A percentile compares a stretch with the other conserved stretches of the same genome.
Conservation (phyloP, 2,329 filamentous ascomycete species). For the Neoscytalidium dimidiatum region DNA sequence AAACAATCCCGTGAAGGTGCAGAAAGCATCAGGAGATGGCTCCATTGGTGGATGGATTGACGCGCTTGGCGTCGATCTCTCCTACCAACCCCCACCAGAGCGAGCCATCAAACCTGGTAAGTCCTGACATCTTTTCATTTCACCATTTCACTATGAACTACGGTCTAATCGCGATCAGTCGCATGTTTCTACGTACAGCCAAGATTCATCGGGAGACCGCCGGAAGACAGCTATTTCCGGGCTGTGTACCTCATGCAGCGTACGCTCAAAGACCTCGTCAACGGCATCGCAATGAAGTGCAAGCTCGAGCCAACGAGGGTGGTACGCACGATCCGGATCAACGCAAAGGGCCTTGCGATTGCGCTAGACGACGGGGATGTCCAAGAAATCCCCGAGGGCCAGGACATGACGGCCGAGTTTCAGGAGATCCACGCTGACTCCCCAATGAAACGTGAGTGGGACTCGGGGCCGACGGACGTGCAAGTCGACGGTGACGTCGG, state of each 20-base stretch:
- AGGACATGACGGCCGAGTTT: conserved; percentile 78
- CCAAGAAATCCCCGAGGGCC: conserved; percentile 79
- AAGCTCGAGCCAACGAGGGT: conserved; percentile 73
- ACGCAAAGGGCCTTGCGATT: conserved; percentile 74
- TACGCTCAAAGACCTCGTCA: conserved; percentile 72
- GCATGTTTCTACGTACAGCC: conserved; percentile 85
- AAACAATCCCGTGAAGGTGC: conserved; percentile 58
- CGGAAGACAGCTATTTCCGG: conserved; percentile 68
- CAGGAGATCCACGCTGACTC: conserved; percentile 60
- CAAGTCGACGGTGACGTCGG: conserved; percentile 51
- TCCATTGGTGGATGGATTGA: conserved; percentile 83
- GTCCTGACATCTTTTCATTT: conserved; percentile 25
- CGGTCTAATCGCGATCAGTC: conserved; percentile 54
- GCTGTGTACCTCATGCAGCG: conserved; percentile 84
- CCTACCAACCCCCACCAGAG: conserved; percentile 78
- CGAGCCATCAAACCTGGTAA: conserved; percentile 66
- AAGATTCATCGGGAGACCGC: conserved; percentile 50
- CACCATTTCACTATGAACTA: conserved; percentile 18
- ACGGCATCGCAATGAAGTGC: conserved; percentile 76
- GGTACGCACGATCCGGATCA: conserved; percentile 69
- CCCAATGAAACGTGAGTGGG: conserved; percentile 56
- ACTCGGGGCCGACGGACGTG: conserved; percentile 49
- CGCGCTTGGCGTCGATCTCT: conserved; percentile 83
- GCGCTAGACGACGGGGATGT: conserved; percentile 91
- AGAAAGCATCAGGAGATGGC: conserved; percentile 59